Evolutionary conservation across 1,284 basidiomycete genomes (phyloP).

Genomic region (Volvariella surrecta): DNA sequence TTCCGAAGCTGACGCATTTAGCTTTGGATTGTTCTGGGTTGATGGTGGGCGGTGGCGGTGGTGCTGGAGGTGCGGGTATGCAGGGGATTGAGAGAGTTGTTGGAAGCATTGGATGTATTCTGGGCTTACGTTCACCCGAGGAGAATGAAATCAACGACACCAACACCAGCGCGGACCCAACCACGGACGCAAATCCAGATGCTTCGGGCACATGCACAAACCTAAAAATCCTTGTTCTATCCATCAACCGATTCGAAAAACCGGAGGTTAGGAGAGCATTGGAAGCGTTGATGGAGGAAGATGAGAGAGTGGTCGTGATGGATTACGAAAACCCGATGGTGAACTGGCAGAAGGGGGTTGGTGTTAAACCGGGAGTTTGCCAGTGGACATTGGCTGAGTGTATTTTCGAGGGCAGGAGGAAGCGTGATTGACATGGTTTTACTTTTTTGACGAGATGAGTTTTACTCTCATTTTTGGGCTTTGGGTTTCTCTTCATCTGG

Average conservation of each 20-base stretch:
- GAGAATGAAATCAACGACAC: not conserved
- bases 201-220: too few relatives aligned
- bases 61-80: not conserved
- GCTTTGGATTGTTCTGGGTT: not conserved
- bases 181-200: not conserved
- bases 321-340: constrained; percentile 4
- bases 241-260: not conserved
- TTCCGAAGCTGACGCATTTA: not conserved
- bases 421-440: too few relatives aligned
- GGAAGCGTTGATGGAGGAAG: not conserved
- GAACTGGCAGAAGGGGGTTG: constrained; percentile 9
- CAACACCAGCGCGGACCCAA: not conserved
- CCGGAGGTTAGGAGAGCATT: not conserved
- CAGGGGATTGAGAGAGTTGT: not conserved
- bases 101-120: not conserved
- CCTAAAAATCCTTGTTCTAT: too few relatives aligned
- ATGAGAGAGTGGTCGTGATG: not conserved
- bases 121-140: not conserved
- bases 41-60: not conserved
- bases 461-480: too few relatives aligned
- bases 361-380: constrained; percentile 5
- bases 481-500: too few relatives aligned
- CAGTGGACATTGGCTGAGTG: constrained; percentile 10
- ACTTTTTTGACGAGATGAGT: too few relatives aligned
- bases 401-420: constrained; percentile 5